Evolutionary conservation across 2,329 filamentous ascomycete species (phyloP).

Genomic region (Talaromyces sp.): DNA sequence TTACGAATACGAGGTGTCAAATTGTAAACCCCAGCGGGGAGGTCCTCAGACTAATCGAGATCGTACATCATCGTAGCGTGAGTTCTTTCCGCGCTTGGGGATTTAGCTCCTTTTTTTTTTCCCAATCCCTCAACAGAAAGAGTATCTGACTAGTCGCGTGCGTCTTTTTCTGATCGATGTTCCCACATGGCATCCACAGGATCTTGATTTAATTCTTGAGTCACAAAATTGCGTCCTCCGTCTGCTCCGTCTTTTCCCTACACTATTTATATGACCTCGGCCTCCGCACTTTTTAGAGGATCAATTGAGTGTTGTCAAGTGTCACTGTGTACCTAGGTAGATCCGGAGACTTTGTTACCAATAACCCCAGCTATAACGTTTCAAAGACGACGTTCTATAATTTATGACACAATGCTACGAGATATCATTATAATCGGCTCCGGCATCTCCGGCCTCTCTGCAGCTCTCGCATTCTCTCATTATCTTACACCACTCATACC

Average conservation of each 20-base stretch:
- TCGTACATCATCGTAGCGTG: too few species aligned
- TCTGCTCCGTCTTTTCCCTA: not conserved
- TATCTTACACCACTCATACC: constrained; percentile 31
- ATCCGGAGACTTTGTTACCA: not conserved
- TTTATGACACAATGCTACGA: constrained; percentile 1
- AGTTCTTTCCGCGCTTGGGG: not conserved
- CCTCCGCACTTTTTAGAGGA: not conserved
- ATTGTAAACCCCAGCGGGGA: too few species aligned
- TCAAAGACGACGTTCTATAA: not conserved
- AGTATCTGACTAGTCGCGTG: not conserved
- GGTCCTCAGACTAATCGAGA: not conserved
- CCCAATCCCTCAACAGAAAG: too few species aligned
- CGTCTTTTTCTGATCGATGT: not conserved
- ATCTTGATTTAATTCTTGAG: not conserved
- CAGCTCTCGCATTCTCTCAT: constrained; percentile 28
- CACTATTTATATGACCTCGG: not conserved
- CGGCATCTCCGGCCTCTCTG: constrained; percentile 33
- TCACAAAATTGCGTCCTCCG: too few species aligned
- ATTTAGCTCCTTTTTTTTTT: not conserved
- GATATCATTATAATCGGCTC: constrained; percentile 31
- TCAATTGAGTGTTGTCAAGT: not conserved
- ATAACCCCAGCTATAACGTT: not conserved
- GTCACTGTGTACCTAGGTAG: too few species aligned
- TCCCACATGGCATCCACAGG: not conserved
- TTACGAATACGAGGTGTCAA: too few species aligned